Evolutionary conservation across 352 stramenopile species (phyloP).

Genomic region (Globisporangium viniferum): DNA sequence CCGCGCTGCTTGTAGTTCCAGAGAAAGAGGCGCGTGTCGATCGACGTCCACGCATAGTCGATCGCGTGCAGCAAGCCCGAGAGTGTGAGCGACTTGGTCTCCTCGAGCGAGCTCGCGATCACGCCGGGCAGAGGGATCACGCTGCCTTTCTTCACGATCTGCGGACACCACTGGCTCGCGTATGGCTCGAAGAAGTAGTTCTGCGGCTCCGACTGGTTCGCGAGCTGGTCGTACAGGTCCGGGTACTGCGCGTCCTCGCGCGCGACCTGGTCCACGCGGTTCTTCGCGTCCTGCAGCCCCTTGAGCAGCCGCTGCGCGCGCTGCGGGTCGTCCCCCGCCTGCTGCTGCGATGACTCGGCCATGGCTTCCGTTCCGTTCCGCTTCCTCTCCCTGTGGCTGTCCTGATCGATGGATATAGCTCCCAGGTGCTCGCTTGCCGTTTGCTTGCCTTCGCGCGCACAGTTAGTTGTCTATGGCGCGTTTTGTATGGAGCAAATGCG

Average conservation of each 20-base stretch:
- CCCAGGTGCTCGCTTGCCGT: not conserved
- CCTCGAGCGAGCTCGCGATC: conserved; percentile 68
- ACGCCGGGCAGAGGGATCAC: conserved; percentile 65
- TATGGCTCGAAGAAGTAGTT: conserved; percentile 91
- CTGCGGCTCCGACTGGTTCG: conserved; percentile 79
- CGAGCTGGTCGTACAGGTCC: conserved; percentile 77
- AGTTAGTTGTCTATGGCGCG: not conserved
- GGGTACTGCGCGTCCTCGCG: conserved; percentile 74
- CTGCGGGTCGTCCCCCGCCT: conserved; percentile 26
- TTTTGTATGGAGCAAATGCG: conserved; percentile 1
- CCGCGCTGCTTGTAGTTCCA: conserved; percentile 90
- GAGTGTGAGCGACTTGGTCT: conserved; percentile 68
- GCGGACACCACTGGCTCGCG: conserved; percentile 71
- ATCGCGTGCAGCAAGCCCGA: conserved; percentile 92
- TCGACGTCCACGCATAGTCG: conserved; percentile 93
- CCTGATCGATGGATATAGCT: not conserved
- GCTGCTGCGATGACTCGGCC: not conserved
- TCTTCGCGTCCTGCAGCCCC: conserved; percentile 67
- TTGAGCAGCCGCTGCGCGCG: conserved; percentile 50
- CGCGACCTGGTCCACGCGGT: conserved; percentile 65
- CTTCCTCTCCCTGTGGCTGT: not conserved
- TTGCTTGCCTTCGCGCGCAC: not conserved
- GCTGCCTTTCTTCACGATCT: conserved; percentile 73
- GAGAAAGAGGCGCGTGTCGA: conserved; percentile 93
- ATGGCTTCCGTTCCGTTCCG: not conserved